phyloP scores from a whole-genome alignment of 192 early-diverging fungal species.

The Coemansia sp. region DNA sequence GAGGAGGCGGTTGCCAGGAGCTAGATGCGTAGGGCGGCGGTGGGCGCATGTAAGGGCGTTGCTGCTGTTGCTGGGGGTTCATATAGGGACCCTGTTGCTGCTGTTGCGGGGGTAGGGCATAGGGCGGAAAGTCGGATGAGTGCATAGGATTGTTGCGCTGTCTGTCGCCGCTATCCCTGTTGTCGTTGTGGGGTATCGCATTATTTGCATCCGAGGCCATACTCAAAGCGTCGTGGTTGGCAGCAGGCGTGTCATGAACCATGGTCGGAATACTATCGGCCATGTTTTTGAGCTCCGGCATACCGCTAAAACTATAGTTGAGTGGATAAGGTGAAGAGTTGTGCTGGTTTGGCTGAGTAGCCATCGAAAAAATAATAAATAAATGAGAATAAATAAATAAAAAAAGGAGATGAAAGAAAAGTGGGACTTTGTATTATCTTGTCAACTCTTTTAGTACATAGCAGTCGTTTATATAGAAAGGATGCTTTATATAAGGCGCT shows the following conservation, averaged over 20 bases:
- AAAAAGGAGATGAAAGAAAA: constrained; percentile 13
- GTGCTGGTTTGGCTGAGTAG: constrained; percentile 14
- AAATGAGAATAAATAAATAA: constrained; percentile 8
- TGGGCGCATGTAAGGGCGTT: constrained; percentile 11
- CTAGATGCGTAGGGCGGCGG: constrained; percentile 10
- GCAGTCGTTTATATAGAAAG: not conserved
- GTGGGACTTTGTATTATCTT: not conserved
- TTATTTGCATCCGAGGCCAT: constrained; percentile 11
- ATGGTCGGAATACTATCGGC: constrained; percentile 19
- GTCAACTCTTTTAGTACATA: not conserved
- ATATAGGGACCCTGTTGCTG: constrained; percentile 12
- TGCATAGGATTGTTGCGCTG: constrained; percentile 5
- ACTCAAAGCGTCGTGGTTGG: constrained; percentile 17
- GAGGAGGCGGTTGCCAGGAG: constrained; percentile 13
- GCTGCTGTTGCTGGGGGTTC: constrained; percentile 10
- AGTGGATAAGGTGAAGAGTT: constrained; percentile 12
- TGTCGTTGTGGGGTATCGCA: constrained; percentile 12
- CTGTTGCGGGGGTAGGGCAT: constrained; percentile 1
- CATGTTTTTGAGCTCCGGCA: constrained; percentile 36
- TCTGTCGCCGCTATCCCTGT: constrained; percentile 4
- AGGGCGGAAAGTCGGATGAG: constrained; percentile 2
- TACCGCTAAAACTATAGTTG: constrained; percentile 48
- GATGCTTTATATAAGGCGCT: not conserved
- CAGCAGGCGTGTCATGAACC: constrained; percentile 5
- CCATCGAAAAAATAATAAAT: constrained; percentile 1